Percentiles rank a stretch among this genome's conserved stretches.
These are phyloP conservation scores for Blastobotrys ciferrii DNA, from an alignment of 1,139 yeast species.

Conservation along the genomic window DNA sequence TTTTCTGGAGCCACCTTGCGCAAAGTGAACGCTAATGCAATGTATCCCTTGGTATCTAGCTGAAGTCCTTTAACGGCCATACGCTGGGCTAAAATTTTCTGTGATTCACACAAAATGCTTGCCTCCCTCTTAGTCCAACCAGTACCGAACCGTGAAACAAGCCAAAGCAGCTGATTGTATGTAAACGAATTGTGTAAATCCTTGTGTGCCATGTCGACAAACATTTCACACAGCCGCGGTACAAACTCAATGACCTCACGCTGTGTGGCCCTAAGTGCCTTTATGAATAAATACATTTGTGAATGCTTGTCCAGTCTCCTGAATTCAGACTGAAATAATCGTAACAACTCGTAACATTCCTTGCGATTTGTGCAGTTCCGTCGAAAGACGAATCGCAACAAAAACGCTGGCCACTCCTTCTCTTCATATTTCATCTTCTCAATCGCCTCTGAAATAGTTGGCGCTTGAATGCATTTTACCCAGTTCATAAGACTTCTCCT, in stretches of 20 bases:
- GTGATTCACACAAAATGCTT: conserved; percentile 28
- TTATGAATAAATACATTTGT: conserved; percentile 27
- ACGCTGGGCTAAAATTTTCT: conserved; percentile 25
- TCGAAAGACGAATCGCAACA: conserved; percentile 30
- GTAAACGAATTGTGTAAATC: conserved; percentile 17
- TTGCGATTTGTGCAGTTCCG: conserved; percentile 27
- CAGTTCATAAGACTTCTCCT: conserved; percentile 23
- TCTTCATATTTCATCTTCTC: conserved; percentile 24
- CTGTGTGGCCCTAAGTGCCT: conserved; percentile 26
- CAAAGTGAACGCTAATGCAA: conserved; percentile 31
- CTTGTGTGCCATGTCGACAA: conserved; percentile 20
- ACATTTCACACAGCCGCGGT: conserved; percentile 30
- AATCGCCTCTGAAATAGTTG: conserved; percentile 24
- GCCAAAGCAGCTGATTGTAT: conserved; percentile 35
- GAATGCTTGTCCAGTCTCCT: conserved; percentile 11
- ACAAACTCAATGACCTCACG: conserved; percentile 28
- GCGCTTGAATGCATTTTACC: conserved; percentile 26
- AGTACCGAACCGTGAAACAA: conserved; percentile 31
- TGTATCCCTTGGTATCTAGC: conserved; percentile 36
- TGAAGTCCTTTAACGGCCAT: conserved; percentile 21
- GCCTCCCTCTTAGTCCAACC: conserved; percentile 26
- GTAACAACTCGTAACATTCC: conserved; percentile 29
- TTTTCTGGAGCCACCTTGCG: conserved; percentile 23
- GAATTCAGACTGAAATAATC: conserved; percentile 23
- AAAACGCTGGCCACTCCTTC: conserved; percentile 32